Base-by-base conservation (phyloP, 768 basidiomycete genomes). In the Leccinum variicolor region DNA sequence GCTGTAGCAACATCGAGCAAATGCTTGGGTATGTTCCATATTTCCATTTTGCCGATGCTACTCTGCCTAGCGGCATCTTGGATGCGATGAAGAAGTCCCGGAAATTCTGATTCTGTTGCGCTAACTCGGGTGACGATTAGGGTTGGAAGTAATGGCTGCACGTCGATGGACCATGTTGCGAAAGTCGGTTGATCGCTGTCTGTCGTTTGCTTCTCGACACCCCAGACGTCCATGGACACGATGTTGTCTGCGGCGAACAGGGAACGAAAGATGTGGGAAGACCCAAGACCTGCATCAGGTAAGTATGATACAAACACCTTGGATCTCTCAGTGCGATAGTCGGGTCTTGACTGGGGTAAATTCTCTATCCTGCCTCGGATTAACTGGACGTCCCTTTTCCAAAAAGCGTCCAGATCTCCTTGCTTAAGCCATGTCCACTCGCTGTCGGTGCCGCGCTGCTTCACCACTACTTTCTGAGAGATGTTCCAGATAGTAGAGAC, bases 121-220 rank as follows among this genome's bases (percentile, higher is more conserved):
- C 71, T 67, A n/a, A 84, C 49, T 4, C 80, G 76, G 19, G 78
- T 82, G 34, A 84, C 68, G 13, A 79, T 66, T 10, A 84, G 68
- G 14, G 75, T 77, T 13, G 67, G 68, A 6, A 68, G 59, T 3
- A 48, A 54, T 2, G 73, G 67, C 17, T 57, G 59, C 14, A 71
- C 55, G 23, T 83, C 79, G 26, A 81, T 64, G 23, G 74, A 74
- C 80, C 81, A 84, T 17, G 76, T 75, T 33, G 80, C 79, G 58
- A 71, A 79, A 31, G 55, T 55, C 9, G 60, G 54, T 26, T 52
- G 57, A 23, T 60, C 58, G 10, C 3, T 14, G 19, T 51, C 39
- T 5, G 56, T 39, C 10, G 23, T 23, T 23, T 53, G 52, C 55
- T 61, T 62, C 48, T 62, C 56, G 13, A 69, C 59, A 19, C 65